Base-by-base conservation (phyloP, 2,329 filamentous ascomycete genomes). In the Leptosphaerulina australis region DNA sequence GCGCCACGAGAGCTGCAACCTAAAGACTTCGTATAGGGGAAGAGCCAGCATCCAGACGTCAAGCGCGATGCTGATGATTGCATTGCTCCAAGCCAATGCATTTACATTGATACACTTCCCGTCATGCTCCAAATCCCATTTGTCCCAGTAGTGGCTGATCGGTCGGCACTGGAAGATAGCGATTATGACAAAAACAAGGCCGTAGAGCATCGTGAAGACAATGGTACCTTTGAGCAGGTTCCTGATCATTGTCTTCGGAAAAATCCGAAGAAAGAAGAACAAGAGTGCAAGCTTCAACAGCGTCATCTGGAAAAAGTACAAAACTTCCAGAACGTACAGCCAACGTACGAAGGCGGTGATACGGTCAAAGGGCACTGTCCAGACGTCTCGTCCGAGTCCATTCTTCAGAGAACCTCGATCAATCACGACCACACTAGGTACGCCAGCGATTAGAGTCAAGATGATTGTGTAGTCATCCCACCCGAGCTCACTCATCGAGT, bases 371-470 rank as follows among this genome's bases (percentile, higher is more conserved):
- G 68, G 51, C 4, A 83, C 52, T 0, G 77, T 80, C 80, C 80
- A 83, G 12, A 82, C 71, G 37, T 83, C 81, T 14, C 62, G 72
- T 5, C 81, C 79, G 6, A 82, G 65, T 1, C 81, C 81, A n/a
- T 63, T 63, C 1, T 50, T 43, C 7, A 63, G 20, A 11, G 54
- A 36, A 7, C 44, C 58, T 12, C 47, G 44, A 24, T 65, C 62
- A 30, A 59, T 66, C n/a, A 71, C 50, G 20, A 69, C 38, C 8
- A 67, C 61, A 11, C 57, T 59, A 3, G 68, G 67, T 14, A 65
- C 53, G 18, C 66, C 62, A 11, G 48, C 39, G 10, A 68, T 11
- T 10, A 68, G 26, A 21, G 58, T 52, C 14, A 58, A 17, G 22
- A 69, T 15, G 10, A 71, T 53, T 30, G 59, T 60, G 25, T 64